phyloP scores from a whole-genome alignment of 2,329 filamentous ascomycete species.

The Piedraia hortae region DNA sequence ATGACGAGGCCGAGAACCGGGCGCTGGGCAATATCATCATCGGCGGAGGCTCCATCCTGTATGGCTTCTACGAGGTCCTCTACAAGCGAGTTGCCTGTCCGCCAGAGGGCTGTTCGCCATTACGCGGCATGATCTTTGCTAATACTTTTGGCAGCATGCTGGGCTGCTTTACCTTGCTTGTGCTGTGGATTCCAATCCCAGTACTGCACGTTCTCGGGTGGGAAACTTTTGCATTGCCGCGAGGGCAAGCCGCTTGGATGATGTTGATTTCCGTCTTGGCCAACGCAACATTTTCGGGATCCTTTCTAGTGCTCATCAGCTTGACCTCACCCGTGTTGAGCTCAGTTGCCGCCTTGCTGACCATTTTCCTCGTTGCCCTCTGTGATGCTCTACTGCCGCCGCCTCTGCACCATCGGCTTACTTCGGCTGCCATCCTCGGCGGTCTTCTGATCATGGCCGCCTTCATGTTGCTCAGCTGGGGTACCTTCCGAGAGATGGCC shows the following conservation, averaged over 20 bases:
- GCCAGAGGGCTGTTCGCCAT: conserved; percentile 58
- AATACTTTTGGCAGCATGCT: conserved; percentile 78
- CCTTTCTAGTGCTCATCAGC: conserved; percentile 75
- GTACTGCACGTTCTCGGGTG: conserved; percentile 51
- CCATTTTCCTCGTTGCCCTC: conserved; percentile 86
- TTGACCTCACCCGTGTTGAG: conserved; percentile 67
- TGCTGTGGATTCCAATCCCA: conserved; percentile 81
- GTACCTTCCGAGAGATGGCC: conserved; percentile 77
- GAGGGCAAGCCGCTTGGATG: conserved; percentile 50
- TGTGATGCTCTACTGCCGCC: conserved; percentile 63
- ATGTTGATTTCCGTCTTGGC: conserved; percentile 54
- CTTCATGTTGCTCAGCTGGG: conserved; percentile 68
- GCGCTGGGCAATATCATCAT: conserved; percentile 78
- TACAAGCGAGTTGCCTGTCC: conserved; percentile 89
- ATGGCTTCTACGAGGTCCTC: conserved; percentile 88
- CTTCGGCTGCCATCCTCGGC: conserved; percentile 48
- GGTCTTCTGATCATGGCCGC: conserved; percentile 67
- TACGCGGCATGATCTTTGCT: conserved; percentile 86
- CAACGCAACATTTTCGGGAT: conserved; percentile 80
- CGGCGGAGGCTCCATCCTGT: conserved; percentile 67
- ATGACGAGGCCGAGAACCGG: conserved; percentile 33
- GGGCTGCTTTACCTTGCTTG: conserved; percentile 55
- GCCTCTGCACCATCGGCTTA: conserved; percentile 40
- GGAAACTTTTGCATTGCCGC: conserved; percentile 62
- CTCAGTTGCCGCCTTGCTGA: conserved; percentile 75